phyloP scores from a whole-genome alignment of 2,329 filamentous ascomycete species.

The Dactylonectria macrodidyma region DNA sequence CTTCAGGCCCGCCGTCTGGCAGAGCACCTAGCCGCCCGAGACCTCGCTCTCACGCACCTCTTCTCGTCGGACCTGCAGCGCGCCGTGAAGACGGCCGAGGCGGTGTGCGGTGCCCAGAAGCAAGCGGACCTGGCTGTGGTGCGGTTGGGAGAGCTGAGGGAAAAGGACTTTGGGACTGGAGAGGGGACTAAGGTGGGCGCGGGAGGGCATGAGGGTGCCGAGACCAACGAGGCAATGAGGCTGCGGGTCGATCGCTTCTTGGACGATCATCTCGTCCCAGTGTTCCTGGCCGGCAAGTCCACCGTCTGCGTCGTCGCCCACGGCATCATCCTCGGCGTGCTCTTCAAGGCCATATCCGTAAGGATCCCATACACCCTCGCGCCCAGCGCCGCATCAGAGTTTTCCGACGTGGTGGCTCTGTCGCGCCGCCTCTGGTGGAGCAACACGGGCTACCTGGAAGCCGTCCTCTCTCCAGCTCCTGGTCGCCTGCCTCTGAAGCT shows the following conservation, averaged over 20 bases:
- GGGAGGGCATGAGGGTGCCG: conserved; percentile 66
- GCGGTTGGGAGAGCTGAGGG: conserved; percentile 68
- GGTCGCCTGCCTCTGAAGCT: conserved; percentile 48
- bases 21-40: conserved; percentile 65
- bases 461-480: conserved; percentile 31
- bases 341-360: conserved; percentile 75
- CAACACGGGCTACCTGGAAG: conserved; percentile 67
- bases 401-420: conserved; percentile 28
- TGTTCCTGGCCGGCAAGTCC: conserved; percentile 49
- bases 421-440: conserved; percentile 59
- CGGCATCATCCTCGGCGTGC: conserved; percentile 81
- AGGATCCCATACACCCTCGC: conserved; percentile 58
- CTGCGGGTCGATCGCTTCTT: conserved; percentile 77
- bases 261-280: conserved; percentile 71
- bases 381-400: conserved; percentile 29
- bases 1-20: conserved; percentile 84
- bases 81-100: conserved; percentile 79
- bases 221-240: conserved; percentile 78
- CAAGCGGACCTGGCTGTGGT: conserved; percentile 38
- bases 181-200: conserved; percentile 74
- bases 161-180: conserved; percentile 81
- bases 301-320: conserved; percentile 77
- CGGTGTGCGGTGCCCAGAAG: conserved; percentile 72
- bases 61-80: conserved; percentile 86
- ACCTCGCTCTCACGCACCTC: conserved; percentile 68